phyloP scores from a whole-genome alignment of 352 stramenopile species.

The Pythium myriotylum region DNA sequence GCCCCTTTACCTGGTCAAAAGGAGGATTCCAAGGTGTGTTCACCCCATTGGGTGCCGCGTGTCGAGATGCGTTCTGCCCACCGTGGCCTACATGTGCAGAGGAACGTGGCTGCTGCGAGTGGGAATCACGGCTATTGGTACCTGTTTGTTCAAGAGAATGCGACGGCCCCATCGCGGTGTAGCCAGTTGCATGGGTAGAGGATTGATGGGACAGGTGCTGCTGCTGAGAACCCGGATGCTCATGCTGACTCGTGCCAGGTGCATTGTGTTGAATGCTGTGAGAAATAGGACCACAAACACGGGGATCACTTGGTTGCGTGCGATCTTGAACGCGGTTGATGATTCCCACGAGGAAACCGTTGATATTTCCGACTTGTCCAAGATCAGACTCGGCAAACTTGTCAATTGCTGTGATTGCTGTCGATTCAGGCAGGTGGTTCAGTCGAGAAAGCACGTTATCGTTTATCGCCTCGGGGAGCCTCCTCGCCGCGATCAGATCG shows the following conservation, averaged over 20 bases:
- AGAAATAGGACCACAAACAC: not conserved
- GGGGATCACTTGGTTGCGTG: not conserved
- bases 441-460: slow-evolving; percentile 77
- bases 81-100: slow-evolving; percentile 13
- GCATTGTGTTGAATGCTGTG: not conserved
- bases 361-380: slow-evolving; percentile 71
- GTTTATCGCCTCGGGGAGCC: slow-evolving; percentile 65
- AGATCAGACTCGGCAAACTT: slow-evolving; percentile 83
- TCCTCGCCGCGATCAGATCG: slow-evolving; percentile 50
- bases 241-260: slow-evolving; percentile 7
- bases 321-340: slow-evolving; percentile 85
- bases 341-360: slow-evolving; percentile 83
- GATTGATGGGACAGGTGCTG: slow-evolving; percentile 8
- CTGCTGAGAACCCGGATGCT: not conserved
- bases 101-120: not conserved
- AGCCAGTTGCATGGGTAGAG: slow-evolving; percentile 4
- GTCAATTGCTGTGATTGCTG: slow-evolving; percentile 66
- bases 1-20: not conserved
- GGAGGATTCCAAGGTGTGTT: slow-evolving; percentile 6
- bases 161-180: not conserved
- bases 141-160: slow-evolving; percentile 17
- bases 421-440: slow-evolving; percentile 63
- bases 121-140: slow-evolving; percentile 9
- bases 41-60: not conserved
- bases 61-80: not conserved